Evolutionary conservation across 305 asterid genomes (phyloP).

Genomic region (Lippia alba): DNA sequence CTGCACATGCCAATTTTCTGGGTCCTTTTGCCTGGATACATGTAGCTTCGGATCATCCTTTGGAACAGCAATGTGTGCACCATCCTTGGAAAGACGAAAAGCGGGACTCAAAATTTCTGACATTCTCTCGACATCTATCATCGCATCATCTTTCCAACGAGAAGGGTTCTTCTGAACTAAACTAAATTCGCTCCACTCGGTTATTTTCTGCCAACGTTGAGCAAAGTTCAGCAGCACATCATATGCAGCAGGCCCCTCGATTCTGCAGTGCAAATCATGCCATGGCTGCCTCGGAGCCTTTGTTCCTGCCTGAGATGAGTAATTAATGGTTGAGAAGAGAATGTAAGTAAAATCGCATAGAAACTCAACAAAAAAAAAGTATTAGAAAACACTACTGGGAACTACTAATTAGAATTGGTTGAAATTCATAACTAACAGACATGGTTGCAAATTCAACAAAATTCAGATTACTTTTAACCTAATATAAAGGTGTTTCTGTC

Average conservation of each 20-base stretch:
- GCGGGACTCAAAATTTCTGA: slow-evolving; percentile 93
- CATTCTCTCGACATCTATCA: slow-evolving; percentile 84
- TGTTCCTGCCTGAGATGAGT: slow-evolving; percentile 57
- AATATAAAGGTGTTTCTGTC: slow-evolving; percentile 3
- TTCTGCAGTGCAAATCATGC: slow-evolving; percentile 93
- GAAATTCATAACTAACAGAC: no score
- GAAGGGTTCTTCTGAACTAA: slow-evolving; percentile 61
- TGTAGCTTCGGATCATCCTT: slow-evolving; percentile 73
- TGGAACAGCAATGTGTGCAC: slow-evolving; percentile 47
- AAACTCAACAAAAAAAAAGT: slow-evolving; percentile 9
- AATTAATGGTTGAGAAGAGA: slow-evolving; percentile 7
- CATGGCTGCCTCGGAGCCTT: slow-evolving; percentile 95
- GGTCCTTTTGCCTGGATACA: slow-evolving; percentile 55
- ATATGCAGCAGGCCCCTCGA: slow-evolving; percentile 97
- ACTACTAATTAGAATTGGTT: no score
- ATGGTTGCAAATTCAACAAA: no score
- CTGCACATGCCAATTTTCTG: slow-evolving; percentile 92
- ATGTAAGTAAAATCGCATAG: neutral
- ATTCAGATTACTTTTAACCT: neutral
- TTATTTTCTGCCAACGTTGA: slow-evolving; percentile 92
- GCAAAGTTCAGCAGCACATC: slow-evolving; percentile 92
- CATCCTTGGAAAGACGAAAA: slow-evolving; percentile 50
- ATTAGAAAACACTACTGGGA: neutral
- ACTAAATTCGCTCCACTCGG: slow-evolving; percentile 86
- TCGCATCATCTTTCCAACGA: slow-evolving; percentile 85